A percentile compares a stretch with the other conserved stretches of the same genome.
These are phyloP conservation scores for Purshia tridentata DNA, from an alignment of 306 rosid species.

Conservation along the genomic window DNA sequence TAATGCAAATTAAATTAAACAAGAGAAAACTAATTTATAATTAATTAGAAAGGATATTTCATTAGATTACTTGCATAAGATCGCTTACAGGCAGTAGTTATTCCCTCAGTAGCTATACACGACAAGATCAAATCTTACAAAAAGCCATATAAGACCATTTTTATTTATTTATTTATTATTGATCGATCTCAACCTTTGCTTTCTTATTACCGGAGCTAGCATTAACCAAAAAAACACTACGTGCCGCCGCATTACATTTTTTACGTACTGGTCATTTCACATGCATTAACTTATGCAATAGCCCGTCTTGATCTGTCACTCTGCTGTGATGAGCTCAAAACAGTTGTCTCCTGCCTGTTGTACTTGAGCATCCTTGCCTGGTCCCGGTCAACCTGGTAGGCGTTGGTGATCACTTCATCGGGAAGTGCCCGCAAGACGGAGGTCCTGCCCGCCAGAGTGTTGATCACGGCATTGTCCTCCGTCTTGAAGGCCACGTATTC, in stretches of 20 bases:
- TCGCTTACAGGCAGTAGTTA: background rate
- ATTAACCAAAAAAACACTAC: background rate
- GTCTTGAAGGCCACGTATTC: too few species aligned
- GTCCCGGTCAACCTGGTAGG: conserved; percentile 13
- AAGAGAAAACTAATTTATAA: too few species aligned
- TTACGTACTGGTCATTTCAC: too few species aligned
- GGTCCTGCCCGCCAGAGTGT: too few species aligned
- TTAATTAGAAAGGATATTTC: too few species aligned
- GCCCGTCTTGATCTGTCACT: background rate
- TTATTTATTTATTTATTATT: background rate
- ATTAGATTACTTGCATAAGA: background rate
- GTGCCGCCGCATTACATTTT: too few species aligned
- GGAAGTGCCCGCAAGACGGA: too few species aligned
- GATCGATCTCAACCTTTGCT: background rate
- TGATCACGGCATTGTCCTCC: conserved; percentile 35
- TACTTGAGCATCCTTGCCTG: conserved; percentile 43
- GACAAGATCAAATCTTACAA: background rate
- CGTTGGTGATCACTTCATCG: too few species aligned
- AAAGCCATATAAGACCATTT: background rate
- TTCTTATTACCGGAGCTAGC: background rate
- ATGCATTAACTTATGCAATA: background rate
- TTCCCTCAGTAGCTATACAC: background rate
- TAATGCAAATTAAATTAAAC: too few species aligned
- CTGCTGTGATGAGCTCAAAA: conserved; percentile 33
- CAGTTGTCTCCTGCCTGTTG: conserved; percentile 30